A percentile compares a stretch with the other conserved stretches of the same genome.
Conservation (phyloP, 345 rosid species). For the Corymbia maculata region DNA sequence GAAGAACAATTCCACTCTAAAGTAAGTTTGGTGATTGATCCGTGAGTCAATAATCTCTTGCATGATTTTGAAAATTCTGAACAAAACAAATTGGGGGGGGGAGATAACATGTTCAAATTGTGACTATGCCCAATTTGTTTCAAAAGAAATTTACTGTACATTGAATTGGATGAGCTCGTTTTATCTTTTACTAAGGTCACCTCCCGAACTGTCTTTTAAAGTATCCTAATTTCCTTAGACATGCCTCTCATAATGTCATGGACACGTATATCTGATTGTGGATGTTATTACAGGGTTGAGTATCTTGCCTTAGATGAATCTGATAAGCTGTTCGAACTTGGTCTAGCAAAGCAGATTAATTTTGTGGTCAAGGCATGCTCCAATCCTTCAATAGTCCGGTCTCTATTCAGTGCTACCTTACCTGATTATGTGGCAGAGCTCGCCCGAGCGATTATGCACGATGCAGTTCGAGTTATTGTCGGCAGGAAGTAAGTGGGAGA, state of each 20-base stretch:
- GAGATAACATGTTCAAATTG: neutral
- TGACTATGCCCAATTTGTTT: neutral
- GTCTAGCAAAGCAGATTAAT: constrained; percentile 83
- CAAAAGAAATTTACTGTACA: neutral
- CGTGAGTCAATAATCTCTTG: neutral
- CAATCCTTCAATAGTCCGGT: constrained; percentile 72
- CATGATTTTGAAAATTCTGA: neutral
- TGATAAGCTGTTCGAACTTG: constrained; percentile 91
- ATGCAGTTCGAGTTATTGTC: constrained; percentile 88
- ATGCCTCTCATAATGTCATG: neutral
- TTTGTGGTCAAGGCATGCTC: constrained; percentile 86
- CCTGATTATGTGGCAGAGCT: constrained; percentile 95
- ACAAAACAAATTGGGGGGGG: neutral
- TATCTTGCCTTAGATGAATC: constrained; percentile 95
- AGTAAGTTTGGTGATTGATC: neutral
- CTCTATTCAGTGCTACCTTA: constrained; percentile 93
- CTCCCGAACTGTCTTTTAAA: neutral
- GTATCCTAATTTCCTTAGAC: neutral
- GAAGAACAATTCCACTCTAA: neutral
- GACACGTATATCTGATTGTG: neutral
- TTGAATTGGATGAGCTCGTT: neutral
- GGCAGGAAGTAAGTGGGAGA: constrained; percentile 69
- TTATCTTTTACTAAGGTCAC: neutral
- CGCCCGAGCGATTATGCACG: constrained; percentile 90
- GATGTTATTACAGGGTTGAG: constrained; percentile 53